Evolutionary conservation across 2,329 filamentous ascomycete genomes (phyloP).

Genomic region (Ascochyta lentis): DNA sequence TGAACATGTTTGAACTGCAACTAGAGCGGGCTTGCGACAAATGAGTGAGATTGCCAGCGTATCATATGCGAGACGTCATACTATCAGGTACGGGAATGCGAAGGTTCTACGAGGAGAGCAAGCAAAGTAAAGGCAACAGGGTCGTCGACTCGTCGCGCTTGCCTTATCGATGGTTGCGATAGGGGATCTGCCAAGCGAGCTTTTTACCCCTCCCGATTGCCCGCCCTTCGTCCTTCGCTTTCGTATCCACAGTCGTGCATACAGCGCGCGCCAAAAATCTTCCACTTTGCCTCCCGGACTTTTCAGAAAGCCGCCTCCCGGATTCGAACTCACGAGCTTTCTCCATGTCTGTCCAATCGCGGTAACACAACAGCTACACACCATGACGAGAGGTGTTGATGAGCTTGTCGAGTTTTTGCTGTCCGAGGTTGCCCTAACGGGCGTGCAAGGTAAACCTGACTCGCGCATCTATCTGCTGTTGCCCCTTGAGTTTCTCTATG

Average conservation of each 20-base stretch:
- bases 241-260: slow-evolving; percentile 16
- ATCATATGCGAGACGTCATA: background rate
- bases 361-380: slow-evolving; percentile 21
- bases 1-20: slow-evolving; percentile 19
- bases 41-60: too few species aligned
- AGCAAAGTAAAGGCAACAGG: background rate
- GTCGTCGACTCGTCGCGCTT: background rate
- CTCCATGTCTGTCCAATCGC: slow-evolving; percentile 1
- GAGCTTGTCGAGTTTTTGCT: slow-evolving; percentile 65
- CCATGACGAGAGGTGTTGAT: slow-evolving; percentile 57
- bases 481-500: background rate
- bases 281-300: background rate
- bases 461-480: slow-evolving; percentile 11
- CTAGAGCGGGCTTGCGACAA: background rate
- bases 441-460: slow-evolving; percentile 61
- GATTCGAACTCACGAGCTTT: slow-evolving; percentile 14
- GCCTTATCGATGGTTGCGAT: slow-evolving; percentile 13
- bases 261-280: slow-evolving; percentile 9
- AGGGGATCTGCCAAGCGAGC: background rate
- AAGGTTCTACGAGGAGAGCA: background rate
- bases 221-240: slow-evolving; percentile 11
- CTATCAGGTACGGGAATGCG: background rate
- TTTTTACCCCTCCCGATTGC: slow-evolving; percentile 8
- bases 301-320: background rate
- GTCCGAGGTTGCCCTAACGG: slow-evolving; percentile 65